A percentile compares a stretch with the other conserved stretches of the same genome.
These are phyloP conservation scores for Lipomyces starkeyi DNA, from an alignment of 805 yeast genomes.

Conservation along the genomic window DNA sequence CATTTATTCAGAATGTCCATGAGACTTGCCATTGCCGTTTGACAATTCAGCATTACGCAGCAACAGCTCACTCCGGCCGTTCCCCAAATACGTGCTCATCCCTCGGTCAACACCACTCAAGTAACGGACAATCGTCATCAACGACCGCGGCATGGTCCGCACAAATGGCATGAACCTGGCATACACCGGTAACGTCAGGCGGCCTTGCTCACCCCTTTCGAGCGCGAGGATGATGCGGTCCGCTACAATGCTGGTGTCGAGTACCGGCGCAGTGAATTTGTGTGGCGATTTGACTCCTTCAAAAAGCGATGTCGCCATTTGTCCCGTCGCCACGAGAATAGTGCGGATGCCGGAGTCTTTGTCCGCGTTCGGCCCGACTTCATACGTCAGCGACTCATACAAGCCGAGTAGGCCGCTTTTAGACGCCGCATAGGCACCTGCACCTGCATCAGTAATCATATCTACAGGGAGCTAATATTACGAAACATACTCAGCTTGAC, in stretches of 20 bases:
- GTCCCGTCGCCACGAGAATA: constrained; percentile 84
- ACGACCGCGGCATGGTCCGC: constrained; percentile 74
- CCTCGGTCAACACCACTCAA: constrained; percentile 69
- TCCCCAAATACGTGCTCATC: constrained; percentile 26
- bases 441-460: neutral
- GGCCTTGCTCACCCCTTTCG: constrained; percentile 67
- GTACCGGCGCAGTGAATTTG: constrained; percentile 75
- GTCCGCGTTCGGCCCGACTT: constrained; percentile 56
- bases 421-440: constrained; percentile 81
- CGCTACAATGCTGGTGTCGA: constrained; percentile 74
- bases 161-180: constrained; percentile 75
- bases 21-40: neutral
- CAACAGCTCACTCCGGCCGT: neutral
- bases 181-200: constrained; percentile 75
- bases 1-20: neutral
- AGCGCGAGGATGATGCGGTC: constrained; percentile 60
- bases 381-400: constrained; percentile 79
- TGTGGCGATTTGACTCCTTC: constrained; percentile 75
- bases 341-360: constrained; percentile 64
- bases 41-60: neutral
- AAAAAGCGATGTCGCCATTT: constrained; percentile 76
- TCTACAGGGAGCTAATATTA: neutral
- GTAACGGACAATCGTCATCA: constrained; percentile 59
- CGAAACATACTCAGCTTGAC: constrained; percentile 60
- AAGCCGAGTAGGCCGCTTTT: constrained; percentile 83